Evolutionary conservation across 2,329 filamentous ascomycete genomes (phyloP).

Genomic region (Ceratocystis cacaofunesta): DNA sequence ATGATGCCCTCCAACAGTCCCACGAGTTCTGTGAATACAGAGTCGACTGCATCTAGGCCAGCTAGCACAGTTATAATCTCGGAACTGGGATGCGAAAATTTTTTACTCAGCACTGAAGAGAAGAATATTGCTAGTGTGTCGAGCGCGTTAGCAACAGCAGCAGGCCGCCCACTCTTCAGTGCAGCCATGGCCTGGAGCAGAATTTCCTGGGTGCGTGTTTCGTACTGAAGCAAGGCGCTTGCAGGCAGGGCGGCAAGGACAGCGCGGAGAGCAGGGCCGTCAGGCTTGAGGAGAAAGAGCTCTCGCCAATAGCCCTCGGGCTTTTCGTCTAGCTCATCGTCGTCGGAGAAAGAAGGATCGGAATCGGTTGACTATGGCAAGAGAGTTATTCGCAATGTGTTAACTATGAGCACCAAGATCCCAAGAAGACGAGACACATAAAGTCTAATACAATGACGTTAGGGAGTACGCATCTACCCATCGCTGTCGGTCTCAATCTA

Average conservation of each 20-base stretch:
- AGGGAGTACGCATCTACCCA: too few species aligned
- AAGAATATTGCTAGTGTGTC: conserved; percentile 78
- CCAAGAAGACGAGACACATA: not conserved
- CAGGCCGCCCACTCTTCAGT: not conserved
- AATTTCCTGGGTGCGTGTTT: conserved; percentile 64
- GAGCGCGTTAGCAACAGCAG: not conserved
- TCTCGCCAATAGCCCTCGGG: conserved; percentile 91
- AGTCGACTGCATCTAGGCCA: conserved; percentile 76
- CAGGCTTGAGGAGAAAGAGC: conserved; percentile 80
- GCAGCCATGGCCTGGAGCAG: conserved; percentile 54
- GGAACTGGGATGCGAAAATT: conserved; percentile 86
- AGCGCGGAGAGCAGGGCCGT: conserved; percentile 50
- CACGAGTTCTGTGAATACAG: conserved; percentile 78
- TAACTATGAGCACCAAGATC: not conserved
- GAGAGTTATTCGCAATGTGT: not conserved
- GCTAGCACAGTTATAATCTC: conserved; percentile 81
- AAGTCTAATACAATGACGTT: too few species aligned
- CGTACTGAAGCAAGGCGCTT: conserved; percentile 60
- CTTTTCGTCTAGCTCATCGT: conserved; percentile 51
- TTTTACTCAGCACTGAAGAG: conserved; percentile 66
- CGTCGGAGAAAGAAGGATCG: conserved; percentile 26
- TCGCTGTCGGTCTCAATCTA: too few species aligned
- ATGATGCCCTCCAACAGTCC: conserved; percentile 69
- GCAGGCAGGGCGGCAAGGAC: conserved; percentile 57
- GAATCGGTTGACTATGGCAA: not conserved